These are phyloP conservation scores for Lecanicillium sp. DNA, from an alignment of 2,329 filamentous ascomycete genomes.

Conservation along the genomic window DNA sequence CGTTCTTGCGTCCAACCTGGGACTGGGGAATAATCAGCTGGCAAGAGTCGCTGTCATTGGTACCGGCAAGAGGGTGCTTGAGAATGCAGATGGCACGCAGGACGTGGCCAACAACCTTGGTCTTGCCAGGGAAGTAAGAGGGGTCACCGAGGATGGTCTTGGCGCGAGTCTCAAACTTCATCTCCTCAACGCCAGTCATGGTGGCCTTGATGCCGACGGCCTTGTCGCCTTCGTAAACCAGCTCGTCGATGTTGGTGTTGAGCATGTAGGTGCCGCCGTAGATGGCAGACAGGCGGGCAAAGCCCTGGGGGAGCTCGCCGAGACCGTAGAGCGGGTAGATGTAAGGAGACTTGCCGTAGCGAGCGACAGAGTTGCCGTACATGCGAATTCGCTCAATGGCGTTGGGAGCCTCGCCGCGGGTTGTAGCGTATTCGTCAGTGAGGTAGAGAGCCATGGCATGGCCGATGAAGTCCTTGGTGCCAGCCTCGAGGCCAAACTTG, in stretches of 20 bases:
- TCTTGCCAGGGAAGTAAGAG: constrained; percentile 90
- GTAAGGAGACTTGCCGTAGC: constrained; percentile 97
- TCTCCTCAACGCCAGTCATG: constrained; percentile 83
- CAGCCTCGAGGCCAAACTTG: constrained; percentile 86
- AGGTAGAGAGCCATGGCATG: constrained; percentile 97
- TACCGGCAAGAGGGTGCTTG: constrained; percentile 88
- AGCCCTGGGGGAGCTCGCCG: constrained; percentile 93
- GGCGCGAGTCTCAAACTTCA: constrained; percentile 94
- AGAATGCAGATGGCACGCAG: constrained; percentile 96
- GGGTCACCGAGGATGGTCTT: constrained; percentile 95
- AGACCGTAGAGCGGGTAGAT: constrained; percentile 98
- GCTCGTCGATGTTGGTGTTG: constrained; percentile 87
- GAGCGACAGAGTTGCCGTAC: constrained; percentile 95
- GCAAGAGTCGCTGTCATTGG: constrained; percentile 78
- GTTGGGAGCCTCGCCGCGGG: constrained; percentile 68
- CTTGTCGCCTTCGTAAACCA: constrained; percentile 77
- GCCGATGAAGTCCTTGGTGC: constrained; percentile 91
- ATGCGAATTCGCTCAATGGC: constrained; percentile 87
- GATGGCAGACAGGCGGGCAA: constrained; percentile 93
- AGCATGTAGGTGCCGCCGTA: constrained; percentile 99
- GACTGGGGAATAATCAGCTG: constrained; percentile 98
- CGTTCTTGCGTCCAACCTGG: constrained; percentile 93
- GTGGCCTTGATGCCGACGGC: constrained; percentile 95
- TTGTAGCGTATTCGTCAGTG: constrained; percentile 78
- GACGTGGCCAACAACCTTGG: constrained; percentile 79